These are phyloP conservation scores for Tilletia setariae DNA, from an alignment of 1,284 basidiomycete species.

Conservation along the genomic window DNA sequence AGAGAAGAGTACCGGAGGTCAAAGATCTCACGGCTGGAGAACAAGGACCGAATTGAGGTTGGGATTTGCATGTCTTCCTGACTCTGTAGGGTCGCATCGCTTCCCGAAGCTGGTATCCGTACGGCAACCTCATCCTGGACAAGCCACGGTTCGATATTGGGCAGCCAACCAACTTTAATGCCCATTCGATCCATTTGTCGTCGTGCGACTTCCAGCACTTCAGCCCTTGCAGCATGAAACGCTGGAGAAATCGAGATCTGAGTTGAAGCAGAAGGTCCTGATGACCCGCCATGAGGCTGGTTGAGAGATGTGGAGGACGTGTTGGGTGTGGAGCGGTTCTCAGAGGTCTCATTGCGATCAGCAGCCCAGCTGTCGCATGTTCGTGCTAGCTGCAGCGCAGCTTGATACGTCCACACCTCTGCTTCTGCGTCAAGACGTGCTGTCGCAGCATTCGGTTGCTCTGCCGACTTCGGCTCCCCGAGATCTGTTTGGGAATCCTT, in stretches of 20 bases:
- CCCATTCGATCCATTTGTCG: slow-evolving; percentile 77
- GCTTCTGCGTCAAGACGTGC: neutral
- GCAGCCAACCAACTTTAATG: slow-evolving; percentile 68
- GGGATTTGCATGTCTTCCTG: neutral
- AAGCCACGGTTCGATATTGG: slow-evolving; percentile 67
- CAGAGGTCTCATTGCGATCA: neutral
- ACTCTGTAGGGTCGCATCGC: too few relatives aligned
- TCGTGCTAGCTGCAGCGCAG: neutral
- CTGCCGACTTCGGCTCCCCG: neutral
- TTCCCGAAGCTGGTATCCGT: neutral
- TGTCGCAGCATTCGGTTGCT: neutral
- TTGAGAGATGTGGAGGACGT: neutral
- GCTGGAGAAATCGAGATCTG: slow-evolving; percentile 26
- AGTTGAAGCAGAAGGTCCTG: neutral
- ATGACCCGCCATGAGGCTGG: neutral
- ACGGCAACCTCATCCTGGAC: neutral
- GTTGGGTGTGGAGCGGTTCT: neutral
- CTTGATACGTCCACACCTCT: slow-evolving; percentile 12
- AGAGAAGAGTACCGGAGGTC: slow-evolving; percentile 53
- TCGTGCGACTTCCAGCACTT: slow-evolving; percentile 75
- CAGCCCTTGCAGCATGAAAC: slow-evolving; percentile 63
- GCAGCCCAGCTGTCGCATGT: slow-evolving; percentile 11
- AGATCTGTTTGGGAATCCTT: neutral
- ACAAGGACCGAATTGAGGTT: neutral
- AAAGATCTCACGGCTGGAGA: slow-evolving; percentile 52